Base-by-base conservation (phyloP, 192 early-diverging fungal species). In the Anaeromyces robustus region DNA sequence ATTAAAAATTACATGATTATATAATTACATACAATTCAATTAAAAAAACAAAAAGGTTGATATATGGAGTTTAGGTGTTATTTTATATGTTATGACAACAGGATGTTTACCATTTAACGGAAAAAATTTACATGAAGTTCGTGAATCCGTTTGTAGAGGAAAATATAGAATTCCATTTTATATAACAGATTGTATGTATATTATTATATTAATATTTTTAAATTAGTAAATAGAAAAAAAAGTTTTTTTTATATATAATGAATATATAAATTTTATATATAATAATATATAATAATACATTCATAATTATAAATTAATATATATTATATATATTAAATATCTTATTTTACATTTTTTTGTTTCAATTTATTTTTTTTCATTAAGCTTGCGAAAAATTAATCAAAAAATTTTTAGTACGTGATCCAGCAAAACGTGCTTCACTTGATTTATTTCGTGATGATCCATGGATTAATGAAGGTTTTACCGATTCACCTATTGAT, bases 61-160 rank as follows among this genome's bases (percentile, higher is more conserved):
- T 83, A 86, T 91, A 77, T 96, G 94, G 94, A 86, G 88, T 26
- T 86, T 95, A 22, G 94, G 93, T 68, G 88, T 96, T 37, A 90
- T 96, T 29, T 85, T 96, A 29, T 80, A 80, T 77, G 79, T 80
- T 19, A 30, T 80, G 29, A 32, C 31, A 39, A 80, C 79, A 78
- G 79, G 94, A 81, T 93, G 93, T 83, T 81, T 95, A 68, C 85
- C 92, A 41, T 93, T 92, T 78, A 77, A 34, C 30, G 79, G 77
- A 29, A 79, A 37, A 80, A 77, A n/a, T 30, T 43, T 84, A n/a
- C 29, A 79, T 85, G 87, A 43, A 88, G 89, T 80, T 87, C 87
- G 89, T 9, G 89, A 91, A 80, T 85, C 85, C 4, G 89, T 91
- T 9, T 90, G 89, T 81, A 81, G 90, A 29, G 90, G 90, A 29